Percentiles rank a stretch among this genome's conserved stretches.
Evolutionary conservation across 23 red algal genomes (phyloP).

Genomic region (Gracilaria caudata): DNA sequence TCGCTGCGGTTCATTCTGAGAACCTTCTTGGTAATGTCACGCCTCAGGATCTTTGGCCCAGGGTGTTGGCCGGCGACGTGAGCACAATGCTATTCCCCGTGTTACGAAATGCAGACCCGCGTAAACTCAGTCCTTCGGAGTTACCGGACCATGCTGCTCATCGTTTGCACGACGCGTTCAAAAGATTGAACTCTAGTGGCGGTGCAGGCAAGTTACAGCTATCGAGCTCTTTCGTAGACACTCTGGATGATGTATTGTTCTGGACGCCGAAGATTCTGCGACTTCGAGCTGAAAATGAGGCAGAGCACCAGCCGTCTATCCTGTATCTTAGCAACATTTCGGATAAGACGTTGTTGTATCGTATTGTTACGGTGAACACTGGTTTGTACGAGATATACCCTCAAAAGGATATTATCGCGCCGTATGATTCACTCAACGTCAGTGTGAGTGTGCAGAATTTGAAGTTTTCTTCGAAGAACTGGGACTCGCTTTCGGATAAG

Average conservation of each 20-base stretch:
- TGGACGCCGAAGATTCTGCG: conserved; percentile 25
- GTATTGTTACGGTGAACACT: background rate
- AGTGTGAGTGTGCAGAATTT: conserved; percentile 33
- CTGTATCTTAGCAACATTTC: conserved; percentile 28
- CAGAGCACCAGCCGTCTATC: conserved; percentile 11
- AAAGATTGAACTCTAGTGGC: background rate
- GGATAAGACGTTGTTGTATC: conserved; percentile 19
- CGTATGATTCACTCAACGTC: conserved; percentile 17
- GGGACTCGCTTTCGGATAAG: conserved; percentile 1
- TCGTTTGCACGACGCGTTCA: conserved; percentile 10
- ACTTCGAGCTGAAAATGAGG: conserved; percentile 12
- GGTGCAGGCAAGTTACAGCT: background rate
- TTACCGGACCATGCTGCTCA: conserved; percentile 22
- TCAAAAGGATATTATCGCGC: conserved; percentile 8
- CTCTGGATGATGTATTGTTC: conserved; percentile 37
- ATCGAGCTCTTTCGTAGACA: conserved; percentile 11
- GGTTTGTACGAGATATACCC: conserved; percentile 26
- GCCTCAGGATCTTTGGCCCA: conserved; percentile 35
- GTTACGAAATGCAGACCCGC: conserved; percentile 23
- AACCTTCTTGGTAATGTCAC: conserved; percentile 31
- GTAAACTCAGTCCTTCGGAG: conserved; percentile 24
- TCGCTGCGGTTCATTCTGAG: conserved; percentile 15
- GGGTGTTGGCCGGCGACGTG: conserved; percentile 7
- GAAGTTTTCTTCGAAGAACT: background rate
- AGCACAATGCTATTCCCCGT: conserved; percentile 28